Evolutionary conservation across 2,329 filamentous ascomycete genomes (phyloP), one percentile per base, ranked within the genome.

Genomic region (Penicillium sp.): DNA sequence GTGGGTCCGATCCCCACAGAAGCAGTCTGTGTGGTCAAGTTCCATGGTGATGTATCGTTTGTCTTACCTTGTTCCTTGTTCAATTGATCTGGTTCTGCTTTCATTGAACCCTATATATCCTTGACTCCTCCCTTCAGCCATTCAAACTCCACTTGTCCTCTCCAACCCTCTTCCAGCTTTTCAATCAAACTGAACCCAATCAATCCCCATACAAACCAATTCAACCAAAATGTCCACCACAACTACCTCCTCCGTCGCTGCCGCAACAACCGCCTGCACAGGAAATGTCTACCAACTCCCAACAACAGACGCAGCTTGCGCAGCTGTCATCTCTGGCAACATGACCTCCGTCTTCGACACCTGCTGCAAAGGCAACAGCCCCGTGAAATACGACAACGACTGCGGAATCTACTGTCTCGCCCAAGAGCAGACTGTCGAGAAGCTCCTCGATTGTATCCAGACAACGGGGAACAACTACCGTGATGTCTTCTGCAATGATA

Each of bases 351-450:
- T 79, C 57, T 76, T 82, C 73, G 56, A 71, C 41, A 62, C 69
- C 22, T 83, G 81, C 76, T 83, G 81, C 65, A 70, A 73, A 11
- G 61, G 71, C 10, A 77, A 80, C 52, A 67, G 75, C 22, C 72
- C 82, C 27, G 68, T 77, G 48, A 70, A 70, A 61, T 83, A 82
- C 76, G 72, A 78, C 64, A 63, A 76, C 66, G 69, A 75, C 64
- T 83, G 81, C 72, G 79, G 77, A 16, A 63, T 82, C 57, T 83
- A 82, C 78, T 83, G 81, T 63, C 76, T 78, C 16, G 78, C 77
- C 0, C 66, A 71, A 41, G 75, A 65, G 44, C 77, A 80, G 60
- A 69, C 62, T 22, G 65, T 78, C 50, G 54, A 60, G 11, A 63
- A 72, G 5, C 64, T 80, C 33, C 65, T 66, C 5, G 31, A 65